Conservation (phyloP, 2,329 filamentous ascomycete genomes). For the Helotiales sp. region DNA sequence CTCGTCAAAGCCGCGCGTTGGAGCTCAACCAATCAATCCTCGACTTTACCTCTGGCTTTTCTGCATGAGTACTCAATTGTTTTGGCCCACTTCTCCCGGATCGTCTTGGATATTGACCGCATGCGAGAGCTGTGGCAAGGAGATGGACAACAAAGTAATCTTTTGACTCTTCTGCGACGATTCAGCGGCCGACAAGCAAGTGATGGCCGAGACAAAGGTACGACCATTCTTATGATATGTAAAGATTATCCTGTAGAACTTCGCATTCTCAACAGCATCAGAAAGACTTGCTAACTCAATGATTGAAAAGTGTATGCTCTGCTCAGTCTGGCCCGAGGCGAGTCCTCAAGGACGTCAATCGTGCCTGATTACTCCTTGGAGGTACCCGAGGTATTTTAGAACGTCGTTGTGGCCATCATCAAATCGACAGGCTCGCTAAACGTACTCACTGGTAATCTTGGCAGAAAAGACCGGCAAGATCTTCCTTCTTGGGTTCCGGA, state of each 20-base stretch:
- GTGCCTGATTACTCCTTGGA: slow-evolving; percentile 6
- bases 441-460: slow-evolving; percentile 9
- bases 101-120: slow-evolving; percentile 11
- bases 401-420: slow-evolving; percentile 1
- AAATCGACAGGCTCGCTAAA: not conserved
- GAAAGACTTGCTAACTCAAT: no score
- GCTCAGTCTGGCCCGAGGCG: slow-evolving; percentile 2
- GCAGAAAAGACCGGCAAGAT: slow-evolving; percentile 8
- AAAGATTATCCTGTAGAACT: no score
- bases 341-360: not conserved
- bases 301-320: slow-evolving; percentile 18
- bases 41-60: not conserved
- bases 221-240: no score
- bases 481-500: slow-evolving; percentile 17
- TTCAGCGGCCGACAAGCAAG: slow-evolving; percentile 13
- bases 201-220: slow-evolving; percentile 23
- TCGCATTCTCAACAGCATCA: no score
- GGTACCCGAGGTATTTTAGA: slow-evolving; percentile 2
- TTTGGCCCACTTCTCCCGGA: slow-evolving; percentile 6
- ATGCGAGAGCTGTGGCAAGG: slow-evolving; percentile 5
- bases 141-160: not conserved
- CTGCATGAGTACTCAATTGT: slow-evolving; percentile 5
- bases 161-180: slow-evolving; percentile 10
- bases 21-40: not conserved
- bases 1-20: slow-evolving; percentile 27